Conservation (phyloP, 2,329 filamentous ascomycete genomes). For the Fusarium sp. region DNA sequence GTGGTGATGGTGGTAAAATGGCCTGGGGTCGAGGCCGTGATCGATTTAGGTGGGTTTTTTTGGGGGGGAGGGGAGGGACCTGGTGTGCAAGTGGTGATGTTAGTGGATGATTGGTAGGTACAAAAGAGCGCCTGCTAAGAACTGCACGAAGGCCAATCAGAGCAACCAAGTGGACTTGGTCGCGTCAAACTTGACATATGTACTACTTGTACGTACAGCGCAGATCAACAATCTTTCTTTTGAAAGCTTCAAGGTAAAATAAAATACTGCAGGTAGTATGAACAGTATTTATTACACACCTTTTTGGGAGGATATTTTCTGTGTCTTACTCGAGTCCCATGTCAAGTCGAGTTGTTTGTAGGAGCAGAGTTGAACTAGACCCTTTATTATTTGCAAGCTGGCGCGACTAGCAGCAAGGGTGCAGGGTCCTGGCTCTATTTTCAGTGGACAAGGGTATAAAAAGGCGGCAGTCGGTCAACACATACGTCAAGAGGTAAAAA, state of each 20-base stretch:
- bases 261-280: not conserved
- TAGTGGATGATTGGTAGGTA: conserved; percentile 44
- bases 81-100: conserved; percentile 43
- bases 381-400: conserved; percentile 10
- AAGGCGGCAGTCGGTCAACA: conserved; percentile 7
- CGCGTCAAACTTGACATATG: conserved; percentile 6
- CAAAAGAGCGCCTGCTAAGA: conserved; percentile 46
- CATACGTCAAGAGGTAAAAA: not conserved
- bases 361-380: conserved; percentile 3
- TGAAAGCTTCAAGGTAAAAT: not conserved
- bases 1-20: conserved; percentile 39
- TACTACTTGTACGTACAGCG: not conserved
- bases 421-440: conserved; percentile 25
- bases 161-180: conserved; percentile 17
- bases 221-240: not conserved
- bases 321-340: conserved; percentile 3
- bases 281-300: conserved; percentile 1
- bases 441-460: conserved; percentile 8
- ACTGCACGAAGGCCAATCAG: conserved; percentile 45
- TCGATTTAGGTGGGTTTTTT: conserved; percentile 32
- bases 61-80: conserved; percentile 24
- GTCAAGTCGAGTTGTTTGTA: conserved; percentile 4
- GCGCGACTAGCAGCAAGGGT: conserved; percentile 8
- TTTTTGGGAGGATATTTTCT: not conserved
- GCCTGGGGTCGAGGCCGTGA: conserved; percentile 19